These are phyloP conservation scores for Haplosporangium sp. DNA, from an alignment of 371 early-diverging fungal species.

Conservation along the genomic window DNA sequence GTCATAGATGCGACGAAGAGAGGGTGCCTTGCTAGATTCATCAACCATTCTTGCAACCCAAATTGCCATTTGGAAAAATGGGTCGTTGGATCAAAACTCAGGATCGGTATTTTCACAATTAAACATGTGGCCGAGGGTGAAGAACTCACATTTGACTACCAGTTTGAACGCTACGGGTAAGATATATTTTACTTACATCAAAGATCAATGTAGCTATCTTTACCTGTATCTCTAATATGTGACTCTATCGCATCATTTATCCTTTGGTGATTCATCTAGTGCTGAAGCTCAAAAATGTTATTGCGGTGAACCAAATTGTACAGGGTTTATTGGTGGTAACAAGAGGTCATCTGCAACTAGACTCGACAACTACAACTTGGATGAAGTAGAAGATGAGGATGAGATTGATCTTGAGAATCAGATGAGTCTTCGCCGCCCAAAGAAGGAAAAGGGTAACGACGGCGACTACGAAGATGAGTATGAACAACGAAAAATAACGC, in stretches of 20 bases:
- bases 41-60: slow-evolving; percentile 95
- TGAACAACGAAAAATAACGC: slow-evolving; percentile 43
- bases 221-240: neutral
- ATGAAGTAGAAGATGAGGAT: slow-evolving; percentile 58
- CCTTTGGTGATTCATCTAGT: slow-evolving; percentile 50
- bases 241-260: neutral
- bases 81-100: slow-evolving; percentile 83
- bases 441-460: slow-evolving; percentile 51
- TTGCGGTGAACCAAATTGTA: slow-evolving; percentile 92
- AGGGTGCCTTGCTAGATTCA: slow-evolving; percentile 92
- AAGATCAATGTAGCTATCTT: no score
- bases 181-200: neutral
- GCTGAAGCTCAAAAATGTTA: slow-evolving; percentile 92
- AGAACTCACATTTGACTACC: slow-evolving; percentile 95
- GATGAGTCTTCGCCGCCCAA: slow-evolving; percentile 35
- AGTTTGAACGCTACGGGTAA: slow-evolving; percentile 86
- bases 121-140: slow-evolving; percentile 77
- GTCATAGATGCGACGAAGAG: slow-evolving; percentile 93
- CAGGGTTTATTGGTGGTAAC: slow-evolving; percentile 89
- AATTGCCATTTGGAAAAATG: slow-evolving; percentile 91
- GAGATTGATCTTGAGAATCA: slow-evolving; percentile 63
- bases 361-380: slow-evolving; percentile 56
- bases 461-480: slow-evolving; percentile 57
- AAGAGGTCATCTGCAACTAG: slow-evolving; percentile 58
- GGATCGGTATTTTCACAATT: slow-evolving; percentile 87